Evolutionary conservation across 371 early-diverging fungal species (phyloP), one percentile per base, ranked within the genome.

Genomic region (Mortierella polycephala): DNA sequence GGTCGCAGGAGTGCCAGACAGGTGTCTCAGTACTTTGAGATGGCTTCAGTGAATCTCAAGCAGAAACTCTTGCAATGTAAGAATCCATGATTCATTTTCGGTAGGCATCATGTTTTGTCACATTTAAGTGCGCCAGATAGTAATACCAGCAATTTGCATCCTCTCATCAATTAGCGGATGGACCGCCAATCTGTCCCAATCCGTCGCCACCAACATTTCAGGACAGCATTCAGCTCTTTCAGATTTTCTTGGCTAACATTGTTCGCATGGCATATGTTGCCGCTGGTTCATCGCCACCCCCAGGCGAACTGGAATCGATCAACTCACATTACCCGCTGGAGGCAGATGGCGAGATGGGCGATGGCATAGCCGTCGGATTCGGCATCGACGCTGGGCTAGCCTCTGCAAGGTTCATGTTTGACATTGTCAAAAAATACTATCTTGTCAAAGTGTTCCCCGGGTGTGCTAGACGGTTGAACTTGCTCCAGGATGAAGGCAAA

Each of bases 371-470:
- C 0, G 84, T 86, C 1, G 89, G 90, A 23, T 84, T 90, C 30
- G 89, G 91, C 8, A 90, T 91, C 55, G 91, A 91, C 81, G 87
- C 90, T 39, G 90, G 91, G 2, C 83, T 86, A 37, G 89, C 88
- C 0, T 86, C 90, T 40, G 89, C 89, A 12, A 87, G 90, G 61
- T 92, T 91, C 60, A 82, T 92, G 71, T 95, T 92, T 82, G 85
- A 87, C 10, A 82, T 92, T 39, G 86, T 93, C 60, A 84, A 87
- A 52, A 86, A 87, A 7, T 76, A 85, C 57, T 94, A 93, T 61
- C 79, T 95, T 23, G 82, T 88, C 4, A 86, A 92, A 60, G 86
- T 95, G 16, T 92, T 94, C 54, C 95, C 95, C 13, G 76, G 81
- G 8, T 83, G 88, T 39, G 85, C 90, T 12, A 81, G 84, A 50